These are phyloP conservation scores for Penicillium ucsense DNA, from an alignment of 495 filamentous ascomycete genomes.

Conservation along the genomic window DNA sequence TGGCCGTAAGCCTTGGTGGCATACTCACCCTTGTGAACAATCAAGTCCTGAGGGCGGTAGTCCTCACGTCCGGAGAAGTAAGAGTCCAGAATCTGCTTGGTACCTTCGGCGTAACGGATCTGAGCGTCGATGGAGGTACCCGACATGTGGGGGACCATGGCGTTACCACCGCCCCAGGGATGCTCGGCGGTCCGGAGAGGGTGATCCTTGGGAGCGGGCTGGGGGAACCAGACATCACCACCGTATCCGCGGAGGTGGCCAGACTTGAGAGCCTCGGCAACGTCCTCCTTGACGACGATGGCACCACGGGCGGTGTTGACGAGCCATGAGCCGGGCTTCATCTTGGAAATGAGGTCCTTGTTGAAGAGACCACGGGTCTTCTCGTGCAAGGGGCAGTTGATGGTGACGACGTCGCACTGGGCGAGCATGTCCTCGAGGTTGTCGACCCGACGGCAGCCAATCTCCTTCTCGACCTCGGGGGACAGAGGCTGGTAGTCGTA, in stretches of 20 bases:
- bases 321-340: constrained; percentile 97
- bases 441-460: constrained; percentile 84
- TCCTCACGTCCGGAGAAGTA: constrained; percentile 82
- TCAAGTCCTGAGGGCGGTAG: constrained; percentile 86
- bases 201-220: constrained; percentile 94
- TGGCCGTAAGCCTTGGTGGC: constrained; percentile 93
- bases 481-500: constrained; percentile 95
- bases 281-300: constrained; percentile 99
- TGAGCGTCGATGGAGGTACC: constrained; percentile 96
- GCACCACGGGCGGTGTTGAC: constrained; percentile 97
- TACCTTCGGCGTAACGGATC: constrained; percentile 83
- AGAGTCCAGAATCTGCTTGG: constrained; percentile 79
- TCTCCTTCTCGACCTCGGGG: constrained; percentile 86
- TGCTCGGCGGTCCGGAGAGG: constrained; percentile 84
- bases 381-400: constrained; percentile 99
- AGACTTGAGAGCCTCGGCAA: constrained; percentile 83
- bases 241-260: constrained; percentile 96
- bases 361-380: constrained; percentile 95
- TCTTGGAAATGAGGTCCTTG: constrained; percentile 99
- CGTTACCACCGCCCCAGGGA: constrained; percentile 94
- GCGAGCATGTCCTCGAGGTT: constrained; percentile 86
- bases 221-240: constrained; percentile 88
- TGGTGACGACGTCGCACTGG: constrained; percentile 97
- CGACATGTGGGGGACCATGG: constrained; percentile 97
- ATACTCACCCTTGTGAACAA: constrained; percentile 86